These are phyloP conservation scores for Paracoccidioides lutzii DNA, from an alignment of 2,329 filamentous ascomycete genomes.

Conservation along the genomic window DNA sequence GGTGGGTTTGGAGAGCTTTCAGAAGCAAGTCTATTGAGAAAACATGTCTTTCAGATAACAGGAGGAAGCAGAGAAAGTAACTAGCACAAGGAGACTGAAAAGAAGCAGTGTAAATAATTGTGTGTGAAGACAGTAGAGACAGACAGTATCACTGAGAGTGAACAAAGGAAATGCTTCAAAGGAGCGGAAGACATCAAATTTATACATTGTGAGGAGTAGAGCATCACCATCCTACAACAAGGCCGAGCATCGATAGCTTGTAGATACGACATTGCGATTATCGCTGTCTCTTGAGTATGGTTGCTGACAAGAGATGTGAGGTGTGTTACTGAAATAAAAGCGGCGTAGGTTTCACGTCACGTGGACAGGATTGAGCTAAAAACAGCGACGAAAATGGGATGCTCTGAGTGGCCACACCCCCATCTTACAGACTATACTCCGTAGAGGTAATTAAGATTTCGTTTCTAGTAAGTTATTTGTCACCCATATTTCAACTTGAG, in stretches of 20 bases:
- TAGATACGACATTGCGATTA: not conserved
- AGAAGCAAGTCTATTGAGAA: not conserved
- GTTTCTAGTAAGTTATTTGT: no score
- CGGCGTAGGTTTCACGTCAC: not conserved
- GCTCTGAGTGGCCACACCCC: not conserved
- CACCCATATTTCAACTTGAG: no score
- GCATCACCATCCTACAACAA: not conserved
- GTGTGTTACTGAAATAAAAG: not conserved
- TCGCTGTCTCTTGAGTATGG: not conserved
- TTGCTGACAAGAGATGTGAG: not conserved
- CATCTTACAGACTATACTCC: no score
- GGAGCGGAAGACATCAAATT: not conserved
- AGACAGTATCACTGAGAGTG: not conserved
- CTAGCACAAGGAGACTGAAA: not conserved
- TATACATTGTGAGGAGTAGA: not conserved
- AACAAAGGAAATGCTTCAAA: not conserved
- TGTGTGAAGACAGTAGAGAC: not conserved
- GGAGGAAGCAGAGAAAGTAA: not conserved
- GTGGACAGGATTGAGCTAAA: not conserved
- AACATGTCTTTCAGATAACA: not conserved
- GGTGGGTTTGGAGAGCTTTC: not conserved
- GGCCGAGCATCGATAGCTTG: not conserved
- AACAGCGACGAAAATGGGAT: not conserved
- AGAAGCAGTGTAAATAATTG: not conserved
- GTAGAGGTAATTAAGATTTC: no score